Evolutionary conservation across 176 grass and related monocot species (phyloP).

Genomic region (Bolboschoenus planiculmis): DNA sequence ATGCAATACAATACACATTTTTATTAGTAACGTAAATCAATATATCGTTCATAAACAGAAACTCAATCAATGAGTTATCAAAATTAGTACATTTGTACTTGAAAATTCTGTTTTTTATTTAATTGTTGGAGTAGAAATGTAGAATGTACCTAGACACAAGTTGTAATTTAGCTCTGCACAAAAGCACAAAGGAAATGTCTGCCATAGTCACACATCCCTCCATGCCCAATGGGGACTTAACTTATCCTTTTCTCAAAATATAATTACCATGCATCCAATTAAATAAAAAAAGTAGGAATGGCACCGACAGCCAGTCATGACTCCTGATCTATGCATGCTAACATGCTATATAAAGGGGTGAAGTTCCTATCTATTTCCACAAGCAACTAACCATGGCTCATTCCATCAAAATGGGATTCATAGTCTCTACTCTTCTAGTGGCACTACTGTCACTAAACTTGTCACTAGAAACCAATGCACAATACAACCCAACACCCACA

Average conservation of each 20-base stretch:
- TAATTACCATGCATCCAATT: neutral
- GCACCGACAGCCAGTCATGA: neutral
- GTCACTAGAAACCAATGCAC: constrained; percentile 35
- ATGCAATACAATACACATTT: too few relatives aligned
- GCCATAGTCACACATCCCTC: neutral
- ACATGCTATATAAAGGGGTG: constrained; percentile 9
- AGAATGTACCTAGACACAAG: neutral
- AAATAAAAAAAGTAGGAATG: neutral
- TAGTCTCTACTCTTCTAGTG: constrained; percentile 32
- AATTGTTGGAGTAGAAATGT: neutral
- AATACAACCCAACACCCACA: constrained; percentile 19
- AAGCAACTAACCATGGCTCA: constrained; percentile 1
- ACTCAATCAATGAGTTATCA: neutral
- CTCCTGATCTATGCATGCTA: neutral
- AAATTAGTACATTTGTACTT: neutral
- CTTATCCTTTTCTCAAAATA: neutral
- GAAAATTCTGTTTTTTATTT: neutral
- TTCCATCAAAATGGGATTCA: constrained; percentile 15
- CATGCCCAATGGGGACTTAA: neutral
- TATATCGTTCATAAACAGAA: neutral
- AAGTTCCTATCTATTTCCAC: neutral
- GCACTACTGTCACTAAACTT: constrained; percentile 52
- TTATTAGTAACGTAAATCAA: neutral
- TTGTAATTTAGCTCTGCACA: neutral
- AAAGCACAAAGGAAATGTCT: neutral